These are phyloP conservation scores for Sistotremastrum suecicum DNA, from an alignment of 768 basidiomycete species.

Conservation along the genomic window DNA sequence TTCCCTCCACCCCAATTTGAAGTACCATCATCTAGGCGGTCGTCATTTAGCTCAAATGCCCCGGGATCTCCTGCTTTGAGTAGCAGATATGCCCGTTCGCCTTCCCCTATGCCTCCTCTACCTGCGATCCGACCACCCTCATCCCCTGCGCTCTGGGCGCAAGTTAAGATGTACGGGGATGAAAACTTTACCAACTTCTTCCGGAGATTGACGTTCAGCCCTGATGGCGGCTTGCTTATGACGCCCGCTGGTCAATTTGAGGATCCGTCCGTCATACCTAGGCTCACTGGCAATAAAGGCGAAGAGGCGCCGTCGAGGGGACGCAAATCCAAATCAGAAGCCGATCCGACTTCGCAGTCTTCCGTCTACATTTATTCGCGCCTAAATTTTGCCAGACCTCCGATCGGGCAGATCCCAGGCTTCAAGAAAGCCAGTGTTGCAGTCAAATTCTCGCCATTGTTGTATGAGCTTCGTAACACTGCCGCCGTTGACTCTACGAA, in stretches of 20 bases:
- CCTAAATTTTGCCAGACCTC: constrained; percentile 84
- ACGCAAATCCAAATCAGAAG: constrained; percentile 18
- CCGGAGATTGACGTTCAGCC: constrained; percentile 83
- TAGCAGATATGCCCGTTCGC: constrained; percentile 62
- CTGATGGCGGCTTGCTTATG: constrained; percentile 84
- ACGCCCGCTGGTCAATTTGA: constrained; percentile 98
- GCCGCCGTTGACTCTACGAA: constrained; percentile 27
- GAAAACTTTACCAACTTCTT: constrained; percentile 95
- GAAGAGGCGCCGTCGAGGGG: constrained; percentile 14
- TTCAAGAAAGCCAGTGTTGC: constrained; percentile 94
- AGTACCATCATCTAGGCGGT: constrained; percentile 43
- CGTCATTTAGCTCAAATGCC: constrained; percentile 69
- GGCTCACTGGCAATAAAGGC: constrained; percentile 17
- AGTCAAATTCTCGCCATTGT: constrained; percentile 82
- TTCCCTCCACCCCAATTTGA: constrained; percentile 59
- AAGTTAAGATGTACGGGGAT: constrained; percentile 83
- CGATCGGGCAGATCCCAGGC: constrained; percentile 89
- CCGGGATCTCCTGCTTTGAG: constrained; percentile 46
- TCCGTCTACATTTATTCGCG: constrained; percentile 93
- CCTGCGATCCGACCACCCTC: constrained; percentile 77
- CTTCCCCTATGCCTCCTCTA: constrained; percentile 82
- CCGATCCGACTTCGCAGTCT: constrained; percentile 48
- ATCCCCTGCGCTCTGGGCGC: constrained; percentile 39
- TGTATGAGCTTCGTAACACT: constrained; percentile 71
- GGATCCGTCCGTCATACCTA: constrained; percentile 56